These are phyloP conservation scores for Colletotrichum tofieldiae DNA, from an alignment of 2,329 filamentous ascomycete genomes.

Conservation along the genomic window DNA sequence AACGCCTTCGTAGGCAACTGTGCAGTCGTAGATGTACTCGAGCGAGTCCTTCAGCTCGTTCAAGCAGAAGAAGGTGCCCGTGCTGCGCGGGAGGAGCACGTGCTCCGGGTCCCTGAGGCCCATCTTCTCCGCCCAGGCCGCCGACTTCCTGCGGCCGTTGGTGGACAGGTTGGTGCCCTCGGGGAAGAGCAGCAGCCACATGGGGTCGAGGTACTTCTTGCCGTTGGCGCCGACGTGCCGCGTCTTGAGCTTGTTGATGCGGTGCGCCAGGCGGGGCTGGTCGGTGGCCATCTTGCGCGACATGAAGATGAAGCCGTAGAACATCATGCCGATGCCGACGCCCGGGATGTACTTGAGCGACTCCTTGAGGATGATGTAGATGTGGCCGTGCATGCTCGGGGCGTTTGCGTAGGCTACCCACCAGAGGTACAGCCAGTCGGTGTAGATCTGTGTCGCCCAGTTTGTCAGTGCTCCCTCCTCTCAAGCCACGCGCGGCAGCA, in stretches of 20 bases:
- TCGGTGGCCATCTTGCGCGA: slow-evolving; percentile 91
- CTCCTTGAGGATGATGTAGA: slow-evolving; percentile 94
- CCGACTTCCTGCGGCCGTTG: slow-evolving; percentile 80
- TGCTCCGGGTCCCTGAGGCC: slow-evolving; percentile 82
- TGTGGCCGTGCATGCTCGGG: slow-evolving; percentile 84
- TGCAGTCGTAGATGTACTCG: slow-evolving; percentile 93
- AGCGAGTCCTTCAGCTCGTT: slow-evolving; percentile 81
- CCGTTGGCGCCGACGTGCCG: slow-evolving; percentile 68
- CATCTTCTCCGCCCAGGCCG: slow-evolving; percentile 83
- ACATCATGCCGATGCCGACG: slow-evolving; percentile 85
- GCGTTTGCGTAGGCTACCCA: slow-evolving; percentile 89
- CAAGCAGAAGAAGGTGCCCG: slow-evolving; percentile 84
- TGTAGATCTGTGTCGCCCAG: slow-evolving; percentile 74
- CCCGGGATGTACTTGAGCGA: slow-evolving; percentile 86
- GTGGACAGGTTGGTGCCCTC: slow-evolving; percentile 87
- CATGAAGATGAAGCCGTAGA: slow-evolving; percentile 93
- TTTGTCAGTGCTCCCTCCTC: slow-evolving; percentile 41
- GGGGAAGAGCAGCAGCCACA: slow-evolving; percentile 92
- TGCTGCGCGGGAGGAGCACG: slow-evolving; percentile 83
- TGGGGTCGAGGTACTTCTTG: slow-evolving; percentile 76
- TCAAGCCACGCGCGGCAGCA: background rate
- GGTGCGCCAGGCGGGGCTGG: slow-evolving; percentile 80
- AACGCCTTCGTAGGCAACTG: slow-evolving; percentile 94
- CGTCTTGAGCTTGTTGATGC: slow-evolving; percentile 79
- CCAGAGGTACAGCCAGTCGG: slow-evolving; percentile 94